Evolutionary conservation across 1,284 basidiomycete genomes (phyloP).

Genomic region (Microbotryum lychnidis-dioicae): DNA sequence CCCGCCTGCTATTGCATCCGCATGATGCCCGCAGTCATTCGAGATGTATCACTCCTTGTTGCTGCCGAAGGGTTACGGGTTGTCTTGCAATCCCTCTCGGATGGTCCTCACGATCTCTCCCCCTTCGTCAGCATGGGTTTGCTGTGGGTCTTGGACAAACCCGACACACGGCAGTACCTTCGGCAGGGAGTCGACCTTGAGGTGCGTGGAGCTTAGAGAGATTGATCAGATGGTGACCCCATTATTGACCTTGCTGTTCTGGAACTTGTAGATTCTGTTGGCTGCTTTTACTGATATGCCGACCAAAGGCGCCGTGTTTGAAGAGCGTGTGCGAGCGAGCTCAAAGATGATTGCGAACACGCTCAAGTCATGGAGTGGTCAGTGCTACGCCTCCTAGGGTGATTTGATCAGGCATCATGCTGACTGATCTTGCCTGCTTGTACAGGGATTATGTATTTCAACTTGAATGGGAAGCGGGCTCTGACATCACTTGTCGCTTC

Average conservation of each 20-base stretch:
- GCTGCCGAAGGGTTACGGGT: constrained; percentile 78
- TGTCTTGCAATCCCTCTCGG: constrained; percentile 73
- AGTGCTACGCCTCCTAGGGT: constrained; percentile 35
- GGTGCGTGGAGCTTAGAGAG: constrained; percentile 46
- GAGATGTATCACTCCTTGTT: constrained; percentile 76
- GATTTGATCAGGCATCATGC: neutral
- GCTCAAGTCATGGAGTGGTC: constrained; percentile 88
- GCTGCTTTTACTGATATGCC: constrained; percentile 85
- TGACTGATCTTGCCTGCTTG: neutral
- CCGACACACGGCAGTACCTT: constrained; percentile 69
- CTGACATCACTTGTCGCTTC: constrained; percentile 78
- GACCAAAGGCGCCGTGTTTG: constrained; percentile 66
- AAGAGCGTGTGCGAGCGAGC: constrained; percentile 63
- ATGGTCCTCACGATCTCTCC: constrained; percentile 76
- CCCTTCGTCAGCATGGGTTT: constrained; percentile 78
- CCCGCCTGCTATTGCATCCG: neutral
- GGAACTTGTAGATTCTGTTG: constrained; percentile 57
- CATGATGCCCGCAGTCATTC: constrained; percentile 42
- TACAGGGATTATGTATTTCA: constrained; percentile 86
- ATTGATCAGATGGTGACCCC: neutral
- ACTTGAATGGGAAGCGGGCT: constrained; percentile 77
- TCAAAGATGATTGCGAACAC: constrained; percentile 72
- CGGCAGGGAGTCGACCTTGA: constrained; percentile 81
- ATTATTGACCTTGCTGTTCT: constrained; percentile 20
- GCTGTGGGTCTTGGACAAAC: constrained; percentile 75